These are phyloP conservation scores for Dictyostelium capitatum DNA, from an alignment of 78 protist genomes.

Conservation along the genomic window DNA sequence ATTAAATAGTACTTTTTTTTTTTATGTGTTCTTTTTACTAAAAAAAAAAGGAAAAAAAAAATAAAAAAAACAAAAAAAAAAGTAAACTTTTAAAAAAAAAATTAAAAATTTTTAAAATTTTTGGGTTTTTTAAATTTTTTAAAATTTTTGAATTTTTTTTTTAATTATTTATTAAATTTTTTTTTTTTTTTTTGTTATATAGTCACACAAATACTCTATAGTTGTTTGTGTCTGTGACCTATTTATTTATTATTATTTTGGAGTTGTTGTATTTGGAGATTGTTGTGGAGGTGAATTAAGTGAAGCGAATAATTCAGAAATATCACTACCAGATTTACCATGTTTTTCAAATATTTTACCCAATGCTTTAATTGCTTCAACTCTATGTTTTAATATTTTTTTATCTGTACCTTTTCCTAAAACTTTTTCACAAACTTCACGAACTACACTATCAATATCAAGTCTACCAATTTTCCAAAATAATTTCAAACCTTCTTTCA, in stretches of 20 bases:
- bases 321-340: neutral
- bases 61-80: no score
- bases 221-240: no score
- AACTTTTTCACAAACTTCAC: slow-evolving; percentile 66
- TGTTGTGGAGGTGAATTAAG: slow-evolving; percentile 21
- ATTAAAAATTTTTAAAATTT: no score
- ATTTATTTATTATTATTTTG: neutral
- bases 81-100: no score
- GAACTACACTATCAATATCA: slow-evolving; percentile 56
- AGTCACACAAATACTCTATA: no score
- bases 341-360: slow-evolving; percentile 65
- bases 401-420: slow-evolving; percentile 28
- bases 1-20: no score
- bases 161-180: neutral
- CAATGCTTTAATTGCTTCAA: slow-evolving; percentile 46
- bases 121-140: no score
- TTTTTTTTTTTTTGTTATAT: neutral
- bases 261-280: neutral
- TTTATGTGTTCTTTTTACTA: no score
- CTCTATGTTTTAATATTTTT: slow-evolving; percentile 26
- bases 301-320: neutral
- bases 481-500: slow-evolving; percentile 64
- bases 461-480: slow-evolving; percentile 76
- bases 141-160: neutral
- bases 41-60: no score